Evolutionary conservation across 2,329 filamentous ascomycete genomes (phyloP), one percentile per base, ranked within the genome.

Genomic region (Lojkania enalia): DNA sequence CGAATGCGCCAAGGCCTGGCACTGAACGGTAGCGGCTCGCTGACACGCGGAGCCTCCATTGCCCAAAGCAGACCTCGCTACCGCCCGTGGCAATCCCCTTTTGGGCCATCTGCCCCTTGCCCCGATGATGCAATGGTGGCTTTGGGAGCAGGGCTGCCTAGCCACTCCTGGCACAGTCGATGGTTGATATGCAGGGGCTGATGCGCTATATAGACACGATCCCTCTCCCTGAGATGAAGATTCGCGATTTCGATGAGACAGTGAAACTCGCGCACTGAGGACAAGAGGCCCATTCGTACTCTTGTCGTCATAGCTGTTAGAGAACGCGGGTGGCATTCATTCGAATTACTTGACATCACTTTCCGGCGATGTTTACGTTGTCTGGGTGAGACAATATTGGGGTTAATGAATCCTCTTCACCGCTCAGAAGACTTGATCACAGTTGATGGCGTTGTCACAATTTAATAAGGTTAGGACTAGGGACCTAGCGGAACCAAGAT

Each of bases 181-280:
- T 9, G 29, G 12, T 12, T 21, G 41, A 44, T 44, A 32, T 20
- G 16, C 41, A 44, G 32, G 41, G 35, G 41, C 32, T 42, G 29
- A 11, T 36, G 36, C 36, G 15, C 36, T 23, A 39, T 27, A 15
- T 12, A 14, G 21, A 27, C 18, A 29, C 15, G 20, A 39, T 39
- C 36, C 29, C 5, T 9, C 5, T 5, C 5, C n/a, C 5, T 39
- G 25, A 25, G 33, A 39, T 39, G 36, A 39, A 23, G 36, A 39
- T 39, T 7, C 29, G 7, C 36, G 21, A 13, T 29, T 5, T 21
- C 16, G 36, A 13, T 23, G 35, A 20, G 35, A 13, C 16, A 21
- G 20, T 23, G 35, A 20, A 19, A 13, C 30, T 9, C 7, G 35
- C n/a, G 7, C 23, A 27, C 7, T n/a, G 23, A 7, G 23, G n/a